These are phyloP conservation scores for Lactarius psammicola DNA, from an alignment of 768 basidiomycete species.

Conservation along the genomic window DNA sequence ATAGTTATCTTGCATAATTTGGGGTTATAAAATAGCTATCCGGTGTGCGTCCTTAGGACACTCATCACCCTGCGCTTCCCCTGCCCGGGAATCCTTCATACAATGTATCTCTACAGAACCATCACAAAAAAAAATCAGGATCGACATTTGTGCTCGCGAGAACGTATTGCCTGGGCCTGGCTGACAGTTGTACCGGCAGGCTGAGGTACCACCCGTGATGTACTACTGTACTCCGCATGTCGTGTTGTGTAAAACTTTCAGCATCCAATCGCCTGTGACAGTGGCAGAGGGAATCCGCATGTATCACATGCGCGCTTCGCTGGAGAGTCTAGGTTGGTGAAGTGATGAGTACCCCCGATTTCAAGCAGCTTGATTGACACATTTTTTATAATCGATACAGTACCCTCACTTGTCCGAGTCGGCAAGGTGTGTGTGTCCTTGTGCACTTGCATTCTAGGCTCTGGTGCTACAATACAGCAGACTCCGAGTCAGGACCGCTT, in stretches of 20 bases:
- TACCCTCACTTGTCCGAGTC: not conserved
- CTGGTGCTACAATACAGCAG: not conserved
- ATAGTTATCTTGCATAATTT: no score
- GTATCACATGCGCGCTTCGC: not conserved
- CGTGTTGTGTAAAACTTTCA: not conserved
- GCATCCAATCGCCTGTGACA: not conserved
- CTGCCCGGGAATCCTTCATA: no score
- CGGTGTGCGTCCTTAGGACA: no score
- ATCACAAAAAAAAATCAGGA: no score
- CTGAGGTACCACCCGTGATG: not conserved
- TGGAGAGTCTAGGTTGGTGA: constrained; percentile 4
- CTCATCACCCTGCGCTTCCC: no score
- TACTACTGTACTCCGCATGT: not conserved
- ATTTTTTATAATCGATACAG: not conserved
- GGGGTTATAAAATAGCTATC: no score
- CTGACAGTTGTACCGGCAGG: no score
- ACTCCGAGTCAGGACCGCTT: not conserved
- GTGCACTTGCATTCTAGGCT: no score
- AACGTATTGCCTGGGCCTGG: no score
- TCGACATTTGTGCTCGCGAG: no score
- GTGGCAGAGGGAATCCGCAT: not conserved
- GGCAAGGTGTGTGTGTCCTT: not conserved
- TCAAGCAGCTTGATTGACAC: not conserved
- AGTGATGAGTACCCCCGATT: not conserved
- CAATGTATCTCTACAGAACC: no score